A percentile compares a stretch with the other conserved stretches of the same genome.
These are phyloP conservation scores for Boletus eberwhitei DNA, from an alignment of 768 basidiomycete genomes.

Conservation along the genomic window DNA sequence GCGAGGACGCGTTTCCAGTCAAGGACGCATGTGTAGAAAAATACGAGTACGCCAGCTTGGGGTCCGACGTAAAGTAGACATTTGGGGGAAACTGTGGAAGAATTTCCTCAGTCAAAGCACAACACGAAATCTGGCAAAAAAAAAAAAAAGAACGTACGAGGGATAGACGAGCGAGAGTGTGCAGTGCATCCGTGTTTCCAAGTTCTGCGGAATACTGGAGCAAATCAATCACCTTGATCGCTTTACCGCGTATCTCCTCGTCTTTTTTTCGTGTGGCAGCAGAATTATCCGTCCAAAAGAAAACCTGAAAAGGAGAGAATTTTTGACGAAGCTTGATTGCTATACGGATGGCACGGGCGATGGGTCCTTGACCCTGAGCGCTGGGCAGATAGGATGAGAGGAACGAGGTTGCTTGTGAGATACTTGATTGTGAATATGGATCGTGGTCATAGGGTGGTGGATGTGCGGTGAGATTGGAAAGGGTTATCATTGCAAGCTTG, in stretches of 20 bases:
- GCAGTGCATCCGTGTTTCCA: conserved; percentile 73
- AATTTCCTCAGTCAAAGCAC: neutral
- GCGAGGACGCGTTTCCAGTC: conserved; percentile 85
- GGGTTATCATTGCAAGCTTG: conserved; percentile 67
- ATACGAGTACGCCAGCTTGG: conserved; percentile 59
- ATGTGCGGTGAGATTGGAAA: conserved; percentile 61
- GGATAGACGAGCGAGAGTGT: conserved; percentile 61
- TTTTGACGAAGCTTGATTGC: conserved; percentile 62
- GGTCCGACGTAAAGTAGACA: conserved; percentile 57
- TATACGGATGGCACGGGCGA: conserved; percentile 69
- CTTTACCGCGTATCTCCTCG: conserved; percentile 66
- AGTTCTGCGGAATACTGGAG: conserved; percentile 78
- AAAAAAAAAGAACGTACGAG: conserved; percentile 43
- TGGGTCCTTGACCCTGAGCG: conserved; percentile 72
- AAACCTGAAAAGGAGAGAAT: conserved; percentile 44
- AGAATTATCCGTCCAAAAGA: conserved; percentile 42
- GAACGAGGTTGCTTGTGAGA: conserved; percentile 46
- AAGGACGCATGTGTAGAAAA: conserved; percentile 58
- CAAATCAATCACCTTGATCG: conserved; percentile 78
- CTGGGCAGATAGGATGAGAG: conserved; percentile 67
- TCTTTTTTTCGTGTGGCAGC: conserved; percentile 50
- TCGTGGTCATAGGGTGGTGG: conserved; percentile 57
- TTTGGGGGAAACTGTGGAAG: conserved; percentile 67
- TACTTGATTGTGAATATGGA: conserved; percentile 34
- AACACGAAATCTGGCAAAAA: neutral